Evolutionary conservation across 192 early-diverging fungal genomes (phyloP).

Genomic region (Mortierella claussenii): DNA sequence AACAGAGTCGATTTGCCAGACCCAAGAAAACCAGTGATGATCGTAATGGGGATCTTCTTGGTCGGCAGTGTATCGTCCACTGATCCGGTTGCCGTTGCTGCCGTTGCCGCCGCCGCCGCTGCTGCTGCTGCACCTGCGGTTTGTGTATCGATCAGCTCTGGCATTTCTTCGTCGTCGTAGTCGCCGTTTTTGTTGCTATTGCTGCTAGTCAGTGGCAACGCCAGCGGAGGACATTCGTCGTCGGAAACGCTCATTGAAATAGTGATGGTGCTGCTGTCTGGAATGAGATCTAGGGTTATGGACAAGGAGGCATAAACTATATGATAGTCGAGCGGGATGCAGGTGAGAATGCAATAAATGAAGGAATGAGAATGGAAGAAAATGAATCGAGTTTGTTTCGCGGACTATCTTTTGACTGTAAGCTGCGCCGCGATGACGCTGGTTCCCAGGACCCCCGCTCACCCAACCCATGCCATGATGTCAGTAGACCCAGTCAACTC

Average conservation of each 20-base stretch:
- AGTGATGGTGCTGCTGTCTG: too few species aligned
- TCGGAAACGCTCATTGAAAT: slow-evolving; percentile 36
- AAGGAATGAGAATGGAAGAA: too few species aligned
- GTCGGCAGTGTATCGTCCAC: neutral
- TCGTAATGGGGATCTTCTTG: slow-evolving; percentile 52
- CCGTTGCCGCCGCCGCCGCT: neutral
- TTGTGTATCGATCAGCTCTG: slow-evolving; percentile 31
- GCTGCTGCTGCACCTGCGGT: neutral
- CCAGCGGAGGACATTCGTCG: slow-evolving; percentile 48
- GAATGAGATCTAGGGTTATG: too few species aligned
- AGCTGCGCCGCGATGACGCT: too few species aligned
- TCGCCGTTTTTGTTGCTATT: neutral
- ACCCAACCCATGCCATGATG: too few species aligned
- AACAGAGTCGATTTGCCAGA: slow-evolving; percentile 95
- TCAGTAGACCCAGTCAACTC: neutral
- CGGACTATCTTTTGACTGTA: too few species aligned
- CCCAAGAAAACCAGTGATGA: slow-evolving; percentile 77
- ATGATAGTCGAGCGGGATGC: too few species aligned
- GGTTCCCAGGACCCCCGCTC: too few species aligned
- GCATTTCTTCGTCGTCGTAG: slow-evolving; percentile 41
- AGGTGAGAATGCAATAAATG: too few species aligned
- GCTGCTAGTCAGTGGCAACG: too few species aligned
- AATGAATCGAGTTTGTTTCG: too few species aligned
- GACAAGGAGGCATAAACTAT: too few species aligned
- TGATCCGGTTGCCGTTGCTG: neutral